phyloP scores from a whole-genome alignment of 345 rosid genomes.

The Moricandia moricandioides region DNA sequence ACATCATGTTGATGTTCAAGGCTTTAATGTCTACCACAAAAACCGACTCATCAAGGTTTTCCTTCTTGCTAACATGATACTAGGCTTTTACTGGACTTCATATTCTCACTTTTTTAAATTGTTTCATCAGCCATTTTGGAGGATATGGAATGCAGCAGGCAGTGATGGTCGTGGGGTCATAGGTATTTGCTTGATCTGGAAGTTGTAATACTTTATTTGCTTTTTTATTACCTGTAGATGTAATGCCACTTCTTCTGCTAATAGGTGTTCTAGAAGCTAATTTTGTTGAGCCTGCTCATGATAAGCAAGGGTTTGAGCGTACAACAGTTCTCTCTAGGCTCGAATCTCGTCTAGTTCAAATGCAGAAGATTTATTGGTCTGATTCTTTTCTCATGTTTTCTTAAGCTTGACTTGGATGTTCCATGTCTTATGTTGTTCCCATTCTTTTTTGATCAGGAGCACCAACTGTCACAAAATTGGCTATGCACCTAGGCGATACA shows the following conservation, averaged over 20 bases:
- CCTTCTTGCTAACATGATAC: slow-evolving; percentile 16
- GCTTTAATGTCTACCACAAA: slow-evolving; percentile 92
- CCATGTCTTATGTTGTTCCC: slow-evolving; percentile 14
- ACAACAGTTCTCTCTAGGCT: slow-evolving; percentile 89
- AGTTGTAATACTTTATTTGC: not conserved
- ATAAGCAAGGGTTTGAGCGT: slow-evolving; percentile 94
- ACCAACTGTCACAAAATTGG: slow-evolving; percentile 75
- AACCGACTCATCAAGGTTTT: slow-evolving; percentile 89
- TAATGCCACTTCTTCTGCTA: slow-evolving; percentile 29
- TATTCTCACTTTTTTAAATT: slow-evolving; percentile 18
- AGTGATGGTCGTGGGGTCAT: slow-evolving; percentile 96
- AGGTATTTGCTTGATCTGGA: slow-evolving; percentile 43
- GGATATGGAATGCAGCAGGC: slow-evolving; percentile 90
- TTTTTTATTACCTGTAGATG: not conserved
- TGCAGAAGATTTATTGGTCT: slow-evolving; percentile 89
- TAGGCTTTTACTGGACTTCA: not conserved
- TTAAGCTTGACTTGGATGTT: slow-evolving; percentile 5
- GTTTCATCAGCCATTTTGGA: slow-evolving; percentile 87
- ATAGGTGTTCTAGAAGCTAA: slow-evolving; percentile 90
- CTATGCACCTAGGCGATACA: slow-evolving; percentile 59
- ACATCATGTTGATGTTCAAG: slow-evolving; percentile 87
- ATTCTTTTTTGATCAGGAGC: slow-evolving; percentile 41
- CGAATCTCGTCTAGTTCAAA: slow-evolving; percentile 66
- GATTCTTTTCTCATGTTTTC: slow-evolving; percentile 9
- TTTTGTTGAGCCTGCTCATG: slow-evolving; percentile 96